Evolutionary conservation across 768 basidiomycete genomes (phyloP).

Genomic region (Phylloporus sp.): DNA sequence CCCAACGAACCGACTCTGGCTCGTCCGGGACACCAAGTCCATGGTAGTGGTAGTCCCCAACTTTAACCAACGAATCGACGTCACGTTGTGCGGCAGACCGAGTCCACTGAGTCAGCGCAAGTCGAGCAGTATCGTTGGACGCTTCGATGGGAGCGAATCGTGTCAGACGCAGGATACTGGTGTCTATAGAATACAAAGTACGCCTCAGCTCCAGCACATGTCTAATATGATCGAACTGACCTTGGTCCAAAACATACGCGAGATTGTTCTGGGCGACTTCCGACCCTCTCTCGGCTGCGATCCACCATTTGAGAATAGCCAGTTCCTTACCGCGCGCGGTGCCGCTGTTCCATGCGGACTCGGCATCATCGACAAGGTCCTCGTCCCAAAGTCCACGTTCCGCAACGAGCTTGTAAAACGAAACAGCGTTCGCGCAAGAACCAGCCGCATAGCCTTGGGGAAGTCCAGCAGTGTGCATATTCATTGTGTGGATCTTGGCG

Average conservation of each 20-base stretch:
- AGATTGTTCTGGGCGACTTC: constrained; percentile 95
- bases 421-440: constrained; percentile 84
- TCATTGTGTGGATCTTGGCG: constrained; percentile 69
- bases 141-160: constrained; percentile 65
- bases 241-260: constrained; percentile 89
- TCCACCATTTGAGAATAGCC: constrained; percentile 92
- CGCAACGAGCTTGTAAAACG: constrained; percentile 88
- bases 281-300: constrained; percentile 87
- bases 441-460: constrained; percentile 53
- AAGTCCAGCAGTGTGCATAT: constrained; percentile 40
- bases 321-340: constrained; percentile 69
- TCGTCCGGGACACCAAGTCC: constrained; percentile 76
- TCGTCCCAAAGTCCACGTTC: constrained; percentile 90
- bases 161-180: constrained; percentile 61
- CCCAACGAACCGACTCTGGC: constrained; percentile 59
- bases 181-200: constrained; percentile 41
- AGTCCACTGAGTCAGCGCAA: constrained; percentile 91
- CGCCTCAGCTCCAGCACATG: constrained; percentile 24
- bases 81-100: constrained; percentile 92
- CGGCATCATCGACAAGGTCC: constrained; percentile 76
- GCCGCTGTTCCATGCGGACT: constrained; percentile 64
- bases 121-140: constrained; percentile 74
- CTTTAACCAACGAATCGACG: constrained; percentile 95
- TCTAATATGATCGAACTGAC: constrained; percentile 40
- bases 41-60: constrained; percentile 95